These are phyloP conservation scores for Trypethelium eluteriae DNA, from an alignment of 495 filamentous ascomycete species.

Conservation along the genomic window DNA sequence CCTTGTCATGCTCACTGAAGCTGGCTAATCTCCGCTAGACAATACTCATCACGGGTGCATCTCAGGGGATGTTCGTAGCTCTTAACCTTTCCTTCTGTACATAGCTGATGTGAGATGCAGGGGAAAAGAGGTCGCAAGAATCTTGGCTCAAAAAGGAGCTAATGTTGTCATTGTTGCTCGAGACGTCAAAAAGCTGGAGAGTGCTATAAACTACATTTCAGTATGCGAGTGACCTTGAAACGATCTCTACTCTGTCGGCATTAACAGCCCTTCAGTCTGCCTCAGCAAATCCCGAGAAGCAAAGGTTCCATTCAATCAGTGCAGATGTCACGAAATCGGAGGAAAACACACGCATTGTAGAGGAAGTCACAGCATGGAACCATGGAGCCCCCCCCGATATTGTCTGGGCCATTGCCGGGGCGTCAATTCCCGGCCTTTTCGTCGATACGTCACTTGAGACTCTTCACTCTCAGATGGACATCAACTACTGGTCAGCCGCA, in stretches of 20 bases:
- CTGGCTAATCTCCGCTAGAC: slow-evolving; percentile 46
- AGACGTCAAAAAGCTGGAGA: slow-evolving; percentile 64
- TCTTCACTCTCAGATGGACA: slow-evolving; percentile 73
- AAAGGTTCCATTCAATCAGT: slow-evolving; percentile 75
- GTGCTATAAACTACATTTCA: slow-evolving; percentile 57
- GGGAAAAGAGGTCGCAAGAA: slow-evolving; percentile 61
- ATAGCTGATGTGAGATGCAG: neutral
- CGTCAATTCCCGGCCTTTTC: slow-evolving; percentile 69
- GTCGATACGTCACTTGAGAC: slow-evolving; percentile 57
- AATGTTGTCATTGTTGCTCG: slow-evolving; percentile 80
- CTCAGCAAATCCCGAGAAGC: slow-evolving; percentile 51
- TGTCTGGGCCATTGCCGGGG: slow-evolving; percentile 87
- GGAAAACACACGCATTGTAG: slow-evolving; percentile 60
- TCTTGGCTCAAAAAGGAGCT: slow-evolving; percentile 76
- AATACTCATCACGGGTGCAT: slow-evolving; percentile 81
- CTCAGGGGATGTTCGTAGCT: slow-evolving; percentile 62
- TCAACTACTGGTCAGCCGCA: slow-evolving; percentile 83
- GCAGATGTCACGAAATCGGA: slow-evolving; percentile 67
- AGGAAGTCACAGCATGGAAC: slow-evolving; percentile 79
- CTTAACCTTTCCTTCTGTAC: neutral
- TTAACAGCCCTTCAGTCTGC: slow-evolving; percentile 39
- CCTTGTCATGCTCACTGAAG: neutral
- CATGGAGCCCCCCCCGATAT: slow-evolving; percentile 64
- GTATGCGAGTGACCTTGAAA: slow-evolving; percentile 34
- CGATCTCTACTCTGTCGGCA: slow-evolving; percentile 13